These are phyloP conservation scores for Knufia petricola DNA, from an alignment of 2,329 filamentous ascomycete species.

Conservation along the genomic window DNA sequence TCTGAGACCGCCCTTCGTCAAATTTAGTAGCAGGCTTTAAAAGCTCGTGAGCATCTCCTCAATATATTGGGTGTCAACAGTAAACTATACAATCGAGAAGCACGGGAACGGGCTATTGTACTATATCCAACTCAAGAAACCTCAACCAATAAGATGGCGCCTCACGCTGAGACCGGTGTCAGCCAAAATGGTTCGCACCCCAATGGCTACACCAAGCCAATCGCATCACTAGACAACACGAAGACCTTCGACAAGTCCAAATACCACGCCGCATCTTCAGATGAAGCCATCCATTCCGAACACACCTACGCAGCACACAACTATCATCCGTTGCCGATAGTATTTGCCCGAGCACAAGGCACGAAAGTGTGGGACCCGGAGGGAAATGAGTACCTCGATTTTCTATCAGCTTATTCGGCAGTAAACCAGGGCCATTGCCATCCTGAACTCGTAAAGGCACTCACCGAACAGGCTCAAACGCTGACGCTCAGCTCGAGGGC, in stretches of 20 bases:
- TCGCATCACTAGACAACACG: slow-evolving; percentile 7
- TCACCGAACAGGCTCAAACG: slow-evolving; percentile 79
- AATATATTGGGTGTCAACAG: no score
- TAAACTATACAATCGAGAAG: no score
- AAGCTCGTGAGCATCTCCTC: no score
- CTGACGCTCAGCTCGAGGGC: slow-evolving; percentile 88
- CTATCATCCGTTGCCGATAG: slow-evolving; percentile 93
- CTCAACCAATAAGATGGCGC: slow-evolving; percentile 6
- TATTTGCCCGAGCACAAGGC: slow-evolving; percentile 77
- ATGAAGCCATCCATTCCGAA: slow-evolving; percentile 70
- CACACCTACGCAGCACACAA: slow-evolving; percentile 88
- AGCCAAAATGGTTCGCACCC: slow-evolving; percentile 5
- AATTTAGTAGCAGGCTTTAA: no score
- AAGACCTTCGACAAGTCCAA: slow-evolving; percentile 32
- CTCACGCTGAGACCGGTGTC: background rate
- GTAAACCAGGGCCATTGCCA: slow-evolving; percentile 98
- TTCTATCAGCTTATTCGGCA: slow-evolving; percentile 93
- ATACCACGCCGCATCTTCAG: slow-evolving; percentile 69
- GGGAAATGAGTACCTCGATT: slow-evolving; percentile 90
- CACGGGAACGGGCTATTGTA: no score
- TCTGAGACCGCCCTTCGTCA: background rate
- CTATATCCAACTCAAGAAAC: no score
- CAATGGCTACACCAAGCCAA: slow-evolving; percentile 11
- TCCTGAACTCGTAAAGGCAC: slow-evolving; percentile 82
- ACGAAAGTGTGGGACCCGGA: slow-evolving; percentile 95